These are phyloP conservation scores for Diaporthe vexans DNA, from an alignment of 2,329 filamentous ascomycete species.

Conservation along the genomic window DNA sequence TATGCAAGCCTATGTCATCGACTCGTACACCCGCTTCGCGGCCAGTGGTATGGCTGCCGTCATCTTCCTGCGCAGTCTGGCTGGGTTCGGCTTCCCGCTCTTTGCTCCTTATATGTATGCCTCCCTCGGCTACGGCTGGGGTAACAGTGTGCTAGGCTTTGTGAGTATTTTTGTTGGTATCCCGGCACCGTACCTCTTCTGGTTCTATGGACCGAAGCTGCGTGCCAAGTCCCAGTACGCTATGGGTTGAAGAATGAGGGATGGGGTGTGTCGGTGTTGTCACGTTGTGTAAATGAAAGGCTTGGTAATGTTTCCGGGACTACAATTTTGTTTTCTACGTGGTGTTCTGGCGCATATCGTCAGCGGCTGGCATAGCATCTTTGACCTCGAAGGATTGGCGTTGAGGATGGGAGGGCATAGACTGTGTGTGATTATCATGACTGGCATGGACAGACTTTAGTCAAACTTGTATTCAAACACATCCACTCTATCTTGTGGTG, in stretches of 20 bases:
- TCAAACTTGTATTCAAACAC: not conserved
- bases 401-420: not conserved
- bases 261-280: not conserved
- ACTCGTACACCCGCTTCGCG: constrained; percentile 60
- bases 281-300: not conserved
- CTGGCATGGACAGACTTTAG: not conserved
- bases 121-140: constrained; percentile 61
- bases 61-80: constrained; percentile 60
- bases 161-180: constrained; percentile 66
- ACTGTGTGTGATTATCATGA: not conserved
- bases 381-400: not conserved
- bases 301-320: not conserved
- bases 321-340: not conserved
- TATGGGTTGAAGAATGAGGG: constrained; percentile 43
- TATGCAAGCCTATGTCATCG: constrained; percentile 61
- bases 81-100: constrained; percentile 65
- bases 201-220: constrained; percentile 54
- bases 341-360: not conserved
- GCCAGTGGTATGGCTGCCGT: constrained; percentile 60
- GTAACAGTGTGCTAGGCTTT: constrained; percentile 59
- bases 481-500: too few relatives aligned
- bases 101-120: constrained; percentile 61
- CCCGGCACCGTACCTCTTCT: constrained; percentile 61
- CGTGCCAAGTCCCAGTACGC: constrained; percentile 53
- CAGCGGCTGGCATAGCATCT: not conserved